Conservation (phyloP, 2,329 filamentous ascomycete species). For the Neurospora crassa region DNA sequence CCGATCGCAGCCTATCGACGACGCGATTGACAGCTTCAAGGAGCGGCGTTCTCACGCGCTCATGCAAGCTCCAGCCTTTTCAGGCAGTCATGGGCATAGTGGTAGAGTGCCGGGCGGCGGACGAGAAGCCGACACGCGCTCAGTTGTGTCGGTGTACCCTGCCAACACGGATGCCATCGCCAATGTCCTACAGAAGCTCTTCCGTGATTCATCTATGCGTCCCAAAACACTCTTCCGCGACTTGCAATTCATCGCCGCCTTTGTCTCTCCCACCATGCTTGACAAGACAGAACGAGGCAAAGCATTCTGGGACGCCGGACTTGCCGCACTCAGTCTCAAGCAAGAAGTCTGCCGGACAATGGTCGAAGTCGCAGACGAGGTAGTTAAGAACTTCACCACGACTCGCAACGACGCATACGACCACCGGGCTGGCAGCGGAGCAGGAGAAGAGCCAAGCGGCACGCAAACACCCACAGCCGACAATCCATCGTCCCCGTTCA, state of each 20-base stretch:
- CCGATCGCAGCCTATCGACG: constrained; percentile 43
- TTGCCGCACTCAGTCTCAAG: constrained; percentile 82
- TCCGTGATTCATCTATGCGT: constrained; percentile 58
- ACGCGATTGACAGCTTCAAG: constrained; percentile 60
- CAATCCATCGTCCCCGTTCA: constrained; percentile 19
- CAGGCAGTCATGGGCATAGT: constrained; percentile 10
- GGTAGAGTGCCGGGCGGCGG: constrained; percentile 25
- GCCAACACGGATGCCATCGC: constrained; percentile 56
- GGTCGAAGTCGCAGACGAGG: constrained; percentile 52
- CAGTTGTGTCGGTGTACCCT: constrained; percentile 38
- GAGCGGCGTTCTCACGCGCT: constrained; percentile 55
- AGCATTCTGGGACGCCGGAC: constrained; percentile 82
- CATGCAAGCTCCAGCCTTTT: constrained; percentile 23
- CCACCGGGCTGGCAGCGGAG: constrained; percentile 7
- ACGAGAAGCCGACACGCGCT: constrained; percentile 39
- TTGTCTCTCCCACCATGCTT: constrained; percentile 50
- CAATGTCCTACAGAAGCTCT: constrained; percentile 55
- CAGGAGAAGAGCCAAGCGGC: background rate
- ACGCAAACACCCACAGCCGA: background rate
- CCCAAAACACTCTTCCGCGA: constrained; percentile 76
- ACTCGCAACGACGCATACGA: constrained; percentile 33
- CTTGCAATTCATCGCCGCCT: constrained; percentile 63
- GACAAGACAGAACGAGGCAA: constrained; percentile 58
- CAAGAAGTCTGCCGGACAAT: constrained; percentile 75
- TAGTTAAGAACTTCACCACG: constrained; percentile 53